Percentiles rank a stretch among this genome's conserved stretches.
Conservation (phyloP, 225 moss, liverwort and hornwort genomes). For the Polytrichum commune region DNA sequence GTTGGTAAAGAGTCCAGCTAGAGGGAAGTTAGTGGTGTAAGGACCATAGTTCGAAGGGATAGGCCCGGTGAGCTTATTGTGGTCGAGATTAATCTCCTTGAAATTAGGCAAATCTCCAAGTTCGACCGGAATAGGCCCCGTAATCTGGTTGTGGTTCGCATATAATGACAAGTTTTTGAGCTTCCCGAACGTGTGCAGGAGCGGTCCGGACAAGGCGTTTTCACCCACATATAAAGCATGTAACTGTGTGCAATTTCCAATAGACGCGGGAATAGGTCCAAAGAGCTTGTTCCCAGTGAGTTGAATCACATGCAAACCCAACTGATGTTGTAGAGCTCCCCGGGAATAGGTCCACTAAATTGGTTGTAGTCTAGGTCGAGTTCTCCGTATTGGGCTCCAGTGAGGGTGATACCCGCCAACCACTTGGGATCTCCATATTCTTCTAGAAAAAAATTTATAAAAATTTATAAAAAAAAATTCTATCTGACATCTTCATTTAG, state of each 20-base stretch:
- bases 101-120: conserved; percentile 16
- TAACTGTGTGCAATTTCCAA: conserved; percentile 15
- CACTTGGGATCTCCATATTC: no score
- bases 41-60: conserved; percentile 36
- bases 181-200: conserved; percentile 26
- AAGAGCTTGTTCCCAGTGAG: conserved; percentile 9
- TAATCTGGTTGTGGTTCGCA: conserved; percentile 15
- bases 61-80: conserved; percentile 15
- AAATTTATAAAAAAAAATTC: no score
- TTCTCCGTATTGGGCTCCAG: background rate
- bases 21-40: conserved; percentile 10
- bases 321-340: conserved; percentile 21
- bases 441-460: no score
- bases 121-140: conserved; percentile 22
- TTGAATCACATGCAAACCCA: background rate
- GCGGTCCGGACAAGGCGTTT: conserved; percentile 13
- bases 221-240: background rate
- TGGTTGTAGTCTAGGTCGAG: conserved; percentile 15
- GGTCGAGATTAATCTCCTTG: conserved; percentile 15
- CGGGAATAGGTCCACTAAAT: conserved; percentile 14
- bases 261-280: conserved; percentile 11
- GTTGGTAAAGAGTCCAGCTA: conserved; percentile 23
- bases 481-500: no score
- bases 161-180: conserved; percentile 13
- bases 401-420: conserved; percentile 10